Percentiles rank a stretch among this genome's conserved stretches.
These are phyloP conservation scores for Zea mays DNA, from an alignment of 176 grass and related monocot genomes.

Conservation along the genomic window DNA sequence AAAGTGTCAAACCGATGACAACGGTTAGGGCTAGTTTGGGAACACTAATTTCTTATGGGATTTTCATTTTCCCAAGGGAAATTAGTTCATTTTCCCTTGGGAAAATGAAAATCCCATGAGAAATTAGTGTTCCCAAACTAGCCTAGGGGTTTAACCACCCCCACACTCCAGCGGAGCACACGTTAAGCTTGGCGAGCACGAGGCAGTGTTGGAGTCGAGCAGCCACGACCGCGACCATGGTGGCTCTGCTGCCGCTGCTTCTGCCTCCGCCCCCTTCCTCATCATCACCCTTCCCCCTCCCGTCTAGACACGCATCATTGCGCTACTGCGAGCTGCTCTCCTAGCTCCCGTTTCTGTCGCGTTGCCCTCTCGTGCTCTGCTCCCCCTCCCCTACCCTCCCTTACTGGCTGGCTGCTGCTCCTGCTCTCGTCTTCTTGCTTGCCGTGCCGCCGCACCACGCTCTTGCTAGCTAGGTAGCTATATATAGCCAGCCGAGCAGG, in stretches of 20 bases:
- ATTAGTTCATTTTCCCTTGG: no score
- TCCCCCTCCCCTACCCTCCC: background rate
- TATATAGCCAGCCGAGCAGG: constrained; percentile 23
- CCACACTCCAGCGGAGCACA: background rate
- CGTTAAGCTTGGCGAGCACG: background rate
- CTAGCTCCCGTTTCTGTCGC: constrained; percentile 3
- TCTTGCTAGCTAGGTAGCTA: background rate
- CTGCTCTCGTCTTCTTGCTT: background rate
- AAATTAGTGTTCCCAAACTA: no score
- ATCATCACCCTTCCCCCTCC: constrained; percentile 62
- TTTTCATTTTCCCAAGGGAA: no score
- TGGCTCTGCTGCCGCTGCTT: constrained; percentile 17
- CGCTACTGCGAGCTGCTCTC: constrained; percentile 21
- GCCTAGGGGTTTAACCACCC: no score
- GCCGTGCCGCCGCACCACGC: background rate
- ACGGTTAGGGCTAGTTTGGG: no score
- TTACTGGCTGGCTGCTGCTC: background rate
- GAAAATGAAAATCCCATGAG: no score
- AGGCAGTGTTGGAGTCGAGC: background rate
- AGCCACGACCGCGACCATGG: no score
- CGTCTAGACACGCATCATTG: constrained; percentile 90
- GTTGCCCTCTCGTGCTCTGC: background rate
- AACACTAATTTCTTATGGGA: no score
- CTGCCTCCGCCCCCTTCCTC: constrained; percentile 12
- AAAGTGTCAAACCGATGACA: constrained; percentile 19